Evolutionary conservation across 441 rosid genomes (phyloP).

Genomic region (Breynia disticha): DNA sequence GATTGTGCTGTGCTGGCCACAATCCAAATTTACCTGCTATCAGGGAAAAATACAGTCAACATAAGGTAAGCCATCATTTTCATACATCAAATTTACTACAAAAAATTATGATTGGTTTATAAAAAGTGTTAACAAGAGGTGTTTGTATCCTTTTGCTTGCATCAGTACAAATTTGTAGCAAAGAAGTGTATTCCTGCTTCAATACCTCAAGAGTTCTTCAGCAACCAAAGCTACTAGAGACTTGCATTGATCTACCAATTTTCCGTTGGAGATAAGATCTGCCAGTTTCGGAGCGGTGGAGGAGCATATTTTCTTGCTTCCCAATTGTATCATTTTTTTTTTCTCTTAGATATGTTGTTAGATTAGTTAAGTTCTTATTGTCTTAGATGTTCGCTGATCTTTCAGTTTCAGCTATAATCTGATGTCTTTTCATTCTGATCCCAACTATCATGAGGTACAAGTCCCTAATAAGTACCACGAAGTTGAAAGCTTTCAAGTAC

Average conservation of each 20-base stretch:
- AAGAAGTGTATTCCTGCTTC: constrained; percentile 70
- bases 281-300: constrained; percentile 1
- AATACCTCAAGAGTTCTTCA: constrained; percentile 62
- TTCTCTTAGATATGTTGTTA: too few species aligned
- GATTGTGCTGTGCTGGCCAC: constrained; percentile 38
- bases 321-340: too few species aligned
- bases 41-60: constrained; percentile 83
- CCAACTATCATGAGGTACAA: too few species aligned
- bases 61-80: constrained; percentile 41
- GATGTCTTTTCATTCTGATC: too few species aligned
- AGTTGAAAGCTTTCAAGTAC: too few species aligned
- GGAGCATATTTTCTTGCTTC: constrained; percentile 1
- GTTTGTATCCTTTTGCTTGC: constrained; percentile 5
- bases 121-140: too few species aligned
- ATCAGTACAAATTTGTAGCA: constrained; percentile 81
- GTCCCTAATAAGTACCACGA: too few species aligned
- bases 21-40: constrained; percentile 56
- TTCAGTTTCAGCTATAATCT: too few species aligned
- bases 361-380: too few species aligned
- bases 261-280: constrained; percentile 28
- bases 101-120: too few species aligned
- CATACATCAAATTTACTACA: not conserved
- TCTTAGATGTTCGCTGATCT: too few species aligned
- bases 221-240: constrained; percentile 20
- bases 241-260: constrained; percentile 20